Base-by-base conservation (phyloP, 768 basidiomycete species). In the Naganishia kalamii region DNA sequence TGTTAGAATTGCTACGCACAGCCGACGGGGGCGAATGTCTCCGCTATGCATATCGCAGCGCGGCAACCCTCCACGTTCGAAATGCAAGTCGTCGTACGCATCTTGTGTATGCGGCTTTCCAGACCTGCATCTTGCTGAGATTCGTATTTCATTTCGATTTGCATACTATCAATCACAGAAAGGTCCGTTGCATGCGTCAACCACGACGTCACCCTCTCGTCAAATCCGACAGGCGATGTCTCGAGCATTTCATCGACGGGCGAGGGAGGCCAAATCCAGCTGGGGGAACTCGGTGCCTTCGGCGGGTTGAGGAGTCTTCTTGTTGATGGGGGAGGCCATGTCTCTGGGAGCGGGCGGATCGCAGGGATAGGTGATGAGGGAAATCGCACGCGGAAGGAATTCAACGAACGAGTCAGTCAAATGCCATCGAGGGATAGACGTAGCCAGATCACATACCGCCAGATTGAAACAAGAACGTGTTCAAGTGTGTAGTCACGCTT, bases 281-380 rank as follows among this genome's bases (percentile, higher is more conserved):
- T 75, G 73, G 0, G 76, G 75, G 74, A 75, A 81, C 62, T 78
- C 79, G 52, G 78, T 70, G 1, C 92, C 92, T 76, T 99, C 96
- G 19, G 88, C 85, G 2, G 96, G 96, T 79, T 99, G 96, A 35
- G 92, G 89, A 40, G 93, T 83, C 81, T 98, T 98, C 70, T 92
- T 82, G 78, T 98, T 99, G 67, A 84, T 84, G 74, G 88, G 86
- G 51, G 88, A 85, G 2, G 87, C 92, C 96, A 99, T 98, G 78
- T 96, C 92, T 81, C 93, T 97, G 70, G 11, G 15, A 25, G 27
- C 37, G 43, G 29, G n/a, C 47, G 6, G 29, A 35, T 21, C 10
- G 8, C 10, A 43, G 15, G n/a, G 7, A 23, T 33, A 12, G 19
- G 35, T 32, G 49, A 27, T 52, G 48, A 57, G 12, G 25, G 46